A percentile compares a stretch with the other conserved stretches of the same genome.
phyloP scores from a whole-genome alignment of 176 grass and related monocot genomes.

The Raddia guianensis region DNA sequence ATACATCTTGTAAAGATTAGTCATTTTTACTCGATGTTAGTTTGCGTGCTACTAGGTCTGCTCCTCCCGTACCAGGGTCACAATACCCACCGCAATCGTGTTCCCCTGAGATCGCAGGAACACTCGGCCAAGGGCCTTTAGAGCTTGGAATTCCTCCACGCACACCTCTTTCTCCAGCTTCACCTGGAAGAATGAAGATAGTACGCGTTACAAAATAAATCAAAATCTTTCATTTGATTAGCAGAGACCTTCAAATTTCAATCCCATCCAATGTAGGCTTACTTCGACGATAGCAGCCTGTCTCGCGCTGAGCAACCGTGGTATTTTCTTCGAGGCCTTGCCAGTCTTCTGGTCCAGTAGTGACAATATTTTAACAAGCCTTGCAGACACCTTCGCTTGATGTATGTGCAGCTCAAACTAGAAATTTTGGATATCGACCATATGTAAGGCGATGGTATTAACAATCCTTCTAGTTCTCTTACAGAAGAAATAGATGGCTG shows the following conservation, averaged over 20 bases:
- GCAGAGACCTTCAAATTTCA: neutral
- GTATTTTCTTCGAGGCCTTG: conserved; percentile 50
- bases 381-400: conserved; percentile 68
- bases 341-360: conserved; percentile 80
- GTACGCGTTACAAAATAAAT: neutral
- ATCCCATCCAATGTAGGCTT: neutral
- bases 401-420: conserved; percentile 85
- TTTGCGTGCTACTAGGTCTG: neutral
- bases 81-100: conserved; percentile 75
- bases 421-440: conserved; percentile 1
- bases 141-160: conserved; percentile 62
- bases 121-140: conserved; percentile 68
- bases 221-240: neutral
- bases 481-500: neutral
- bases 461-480: neutral
- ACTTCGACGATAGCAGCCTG: conserved; percentile 72
- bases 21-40: neutral
- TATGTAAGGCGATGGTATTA: neutral
- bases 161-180: conserved; percentile 63
- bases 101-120: conserved; percentile 62
- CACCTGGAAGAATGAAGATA: conserved; percentile 40
- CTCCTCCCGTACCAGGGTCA: conserved; percentile 48
- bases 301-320: conserved; percentile 60
- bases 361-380: conserved; percentile 56
- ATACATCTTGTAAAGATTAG: neutral